phyloP scores from a whole-genome alignment of 495 filamentous ascomycete species.

The Talaromyces ruber region DNA sequence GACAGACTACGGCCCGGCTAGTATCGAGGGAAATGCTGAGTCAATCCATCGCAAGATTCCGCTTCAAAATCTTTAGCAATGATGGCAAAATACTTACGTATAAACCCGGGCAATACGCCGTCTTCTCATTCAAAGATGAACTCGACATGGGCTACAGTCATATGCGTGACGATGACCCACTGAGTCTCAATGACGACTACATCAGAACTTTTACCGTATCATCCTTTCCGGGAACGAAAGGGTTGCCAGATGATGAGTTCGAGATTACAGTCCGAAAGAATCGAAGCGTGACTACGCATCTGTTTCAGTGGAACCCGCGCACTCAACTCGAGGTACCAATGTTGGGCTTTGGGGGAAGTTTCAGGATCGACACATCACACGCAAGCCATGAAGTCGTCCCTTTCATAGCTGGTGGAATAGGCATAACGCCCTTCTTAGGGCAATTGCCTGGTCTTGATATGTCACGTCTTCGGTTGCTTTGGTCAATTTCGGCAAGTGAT shows the following conservation, averaged over 20 bases:
- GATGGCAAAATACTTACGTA: conserved; percentile 34
- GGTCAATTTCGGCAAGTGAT: conserved; percentile 56
- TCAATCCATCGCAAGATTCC: conserved; percentile 53
- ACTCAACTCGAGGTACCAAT: conserved; percentile 54
- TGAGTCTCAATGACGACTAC: conserved; percentile 73
- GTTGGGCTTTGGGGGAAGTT: conserved; percentile 65
- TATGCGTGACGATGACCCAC: conserved; percentile 72
- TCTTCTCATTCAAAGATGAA: conserved; percentile 58
- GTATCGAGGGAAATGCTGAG: conserved; percentile 48
- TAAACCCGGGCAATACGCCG: conserved; percentile 65
- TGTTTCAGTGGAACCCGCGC: conserved; percentile 48
- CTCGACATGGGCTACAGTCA: conserved; percentile 66
- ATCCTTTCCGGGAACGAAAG: conserved; percentile 34
- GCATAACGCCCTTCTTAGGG: conserved; percentile 68
- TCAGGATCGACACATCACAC: conserved; percentile 35
- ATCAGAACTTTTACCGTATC: conserved; percentile 74
- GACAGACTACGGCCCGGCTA: conserved; percentile 38
- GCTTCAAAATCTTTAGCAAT: conserved; percentile 46
- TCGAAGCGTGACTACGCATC: conserved; percentile 55
- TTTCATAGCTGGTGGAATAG: conserved; percentile 71
- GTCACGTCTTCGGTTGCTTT: conserved; percentile 46
- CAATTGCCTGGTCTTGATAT: conserved; percentile 44
- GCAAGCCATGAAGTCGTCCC: conserved; percentile 18
- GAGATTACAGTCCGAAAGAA: conserved; percentile 64
- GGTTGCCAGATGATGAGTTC: conserved; percentile 38